phyloP scores from a whole-genome alignment of 805 yeast genomes.

The Debaryomyces tyrocola region DNA sequence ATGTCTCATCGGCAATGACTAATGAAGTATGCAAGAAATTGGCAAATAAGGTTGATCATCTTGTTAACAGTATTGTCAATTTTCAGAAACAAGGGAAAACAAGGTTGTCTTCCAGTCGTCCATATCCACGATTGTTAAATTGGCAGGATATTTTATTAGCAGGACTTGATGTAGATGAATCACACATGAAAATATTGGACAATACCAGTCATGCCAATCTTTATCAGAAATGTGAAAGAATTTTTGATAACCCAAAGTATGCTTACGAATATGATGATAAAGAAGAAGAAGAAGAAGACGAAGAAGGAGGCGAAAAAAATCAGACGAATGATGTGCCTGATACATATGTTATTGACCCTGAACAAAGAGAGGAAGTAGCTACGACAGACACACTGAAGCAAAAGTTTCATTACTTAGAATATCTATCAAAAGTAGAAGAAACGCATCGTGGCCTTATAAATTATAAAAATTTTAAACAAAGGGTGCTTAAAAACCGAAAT shows the following conservation, averaged over 20 bases:
- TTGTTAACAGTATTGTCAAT: conserved; percentile 6
- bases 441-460: conserved; percentile 2
- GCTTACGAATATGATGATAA: conserved; percentile 27
- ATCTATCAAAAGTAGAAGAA: conserved; percentile 6
- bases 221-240: conserved; percentile 22
- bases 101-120: neutral
- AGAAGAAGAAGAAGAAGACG: conserved; percentile 25
- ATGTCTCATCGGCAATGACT: conserved; percentile 2
- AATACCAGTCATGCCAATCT: conserved; percentile 10
- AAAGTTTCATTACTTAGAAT: neutral
- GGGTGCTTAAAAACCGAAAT: conserved; percentile 1
- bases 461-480: conserved; percentile 5
- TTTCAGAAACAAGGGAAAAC: conserved; percentile 1
- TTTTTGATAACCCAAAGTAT: conserved; percentile 25
- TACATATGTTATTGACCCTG: neutral
- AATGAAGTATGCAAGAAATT: conserved; percentile 7
- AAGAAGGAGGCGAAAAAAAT: conserved; percentile 8
- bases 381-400: neutral
- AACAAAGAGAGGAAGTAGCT: neutral
- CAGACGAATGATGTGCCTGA: conserved; percentile 3
- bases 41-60: conserved; percentile 10
- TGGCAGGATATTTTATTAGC: conserved; percentile 34
- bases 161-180: conserved; percentile 15
- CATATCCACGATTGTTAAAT: conserved; percentile 6
- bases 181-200: conserved; percentile 6